phyloP scores from a whole-genome alignment of 2,329 filamentous ascomycete species.

The Penicillium expansum region DNA sequence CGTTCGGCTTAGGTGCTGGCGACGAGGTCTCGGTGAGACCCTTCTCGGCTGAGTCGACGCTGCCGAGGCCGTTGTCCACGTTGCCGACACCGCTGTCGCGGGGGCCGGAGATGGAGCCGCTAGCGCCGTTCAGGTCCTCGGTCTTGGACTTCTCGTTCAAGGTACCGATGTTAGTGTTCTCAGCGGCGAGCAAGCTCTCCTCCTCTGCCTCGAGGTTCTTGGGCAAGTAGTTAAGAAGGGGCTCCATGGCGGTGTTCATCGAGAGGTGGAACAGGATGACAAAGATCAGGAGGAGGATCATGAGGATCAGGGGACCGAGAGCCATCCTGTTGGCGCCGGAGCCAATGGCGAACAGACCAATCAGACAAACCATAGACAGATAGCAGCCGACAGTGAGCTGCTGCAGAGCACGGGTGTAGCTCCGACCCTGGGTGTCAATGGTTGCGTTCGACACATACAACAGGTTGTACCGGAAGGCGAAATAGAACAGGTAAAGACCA shows the following conservation, averaged over 20 bases:
- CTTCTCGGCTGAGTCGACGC: constrained; percentile 38
- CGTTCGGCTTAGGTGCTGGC: constrained; percentile 34
- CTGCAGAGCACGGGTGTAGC: constrained; percentile 83
- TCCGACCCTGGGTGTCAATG: constrained; percentile 83
- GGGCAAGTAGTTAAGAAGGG: constrained; percentile 75
- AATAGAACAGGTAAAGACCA: constrained; percentile 76
- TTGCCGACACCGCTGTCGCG: constrained; percentile 29
- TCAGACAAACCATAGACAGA: constrained; percentile 74
- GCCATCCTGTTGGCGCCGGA: constrained; percentile 60
- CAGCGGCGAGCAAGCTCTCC: constrained; percentile 43
- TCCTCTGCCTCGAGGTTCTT: constrained; percentile 65
- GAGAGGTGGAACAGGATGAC: constrained; percentile 71
- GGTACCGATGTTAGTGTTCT: constrained; percentile 18
- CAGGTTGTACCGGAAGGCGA: constrained; percentile 87
- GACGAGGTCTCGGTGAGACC: constrained; percentile 26
- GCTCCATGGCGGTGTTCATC: constrained; percentile 69
- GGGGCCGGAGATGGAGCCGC: constrained; percentile 14
- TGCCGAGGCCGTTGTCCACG: constrained; percentile 31
- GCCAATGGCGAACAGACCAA: constrained; percentile 76
- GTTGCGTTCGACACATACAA: constrained; percentile 79
- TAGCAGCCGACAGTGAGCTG: constrained; percentile 84
- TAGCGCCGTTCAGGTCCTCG: not conserved
- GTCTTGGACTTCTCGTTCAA: not conserved
- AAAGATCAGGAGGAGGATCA: constrained; percentile 73
- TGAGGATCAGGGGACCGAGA: constrained; percentile 68